phyloP scores from a whole-genome alignment of 2,329 filamentous ascomycete species.

The Penicillium sp. region DNA sequence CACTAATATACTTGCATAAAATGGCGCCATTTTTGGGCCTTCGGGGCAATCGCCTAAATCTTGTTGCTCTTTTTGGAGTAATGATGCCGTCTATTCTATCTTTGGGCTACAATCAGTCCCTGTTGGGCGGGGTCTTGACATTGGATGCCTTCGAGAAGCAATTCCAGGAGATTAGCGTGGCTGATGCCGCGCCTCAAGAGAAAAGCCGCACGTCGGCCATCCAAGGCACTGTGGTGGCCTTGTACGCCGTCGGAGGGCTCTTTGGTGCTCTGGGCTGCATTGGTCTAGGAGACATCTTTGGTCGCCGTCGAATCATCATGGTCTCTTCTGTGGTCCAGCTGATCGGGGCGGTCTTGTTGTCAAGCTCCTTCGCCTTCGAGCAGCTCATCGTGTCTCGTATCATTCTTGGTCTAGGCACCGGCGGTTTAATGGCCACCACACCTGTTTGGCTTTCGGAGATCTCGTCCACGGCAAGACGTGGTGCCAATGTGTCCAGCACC shows the following conservation, averaged over 20 bases:
- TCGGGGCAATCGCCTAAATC: slow-evolving; percentile 19
- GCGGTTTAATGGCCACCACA: slow-evolving; percentile 16
- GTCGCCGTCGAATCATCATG: slow-evolving; percentile 16
- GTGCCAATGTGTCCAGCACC: slow-evolving; percentile 14
- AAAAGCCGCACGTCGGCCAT: slow-evolving; percentile 12
- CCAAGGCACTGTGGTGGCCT: slow-evolving; percentile 16
- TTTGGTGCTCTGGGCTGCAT: slow-evolving; percentile 19
- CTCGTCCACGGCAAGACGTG: slow-evolving; percentile 14
- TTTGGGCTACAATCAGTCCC: slow-evolving; percentile 19
- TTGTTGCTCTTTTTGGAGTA: slow-evolving; percentile 13
- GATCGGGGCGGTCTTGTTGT: slow-evolving; percentile 16
- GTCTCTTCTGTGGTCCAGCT: slow-evolving; percentile 11
- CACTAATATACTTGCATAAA: neutral
- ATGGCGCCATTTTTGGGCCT: slow-evolving; percentile 20
- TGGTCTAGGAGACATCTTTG: slow-evolving; percentile 15
- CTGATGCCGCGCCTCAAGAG: slow-evolving; percentile 3
- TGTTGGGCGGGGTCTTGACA: slow-evolving; percentile 22
- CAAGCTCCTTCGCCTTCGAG: slow-evolving; percentile 12
- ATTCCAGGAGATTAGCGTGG: slow-evolving; percentile 14
- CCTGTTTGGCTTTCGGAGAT: slow-evolving; percentile 22
- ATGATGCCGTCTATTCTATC: slow-evolving; percentile 21
- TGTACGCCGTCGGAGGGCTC: slow-evolving; percentile 19
- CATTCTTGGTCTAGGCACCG: slow-evolving; percentile 16
- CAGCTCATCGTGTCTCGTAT: slow-evolving; percentile 17
- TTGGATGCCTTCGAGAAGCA: slow-evolving; percentile 16